These are phyloP conservation scores for Thozetella sp. DNA, from an alignment of 495 filamentous ascomycete genomes.

Conservation along the genomic window DNA sequence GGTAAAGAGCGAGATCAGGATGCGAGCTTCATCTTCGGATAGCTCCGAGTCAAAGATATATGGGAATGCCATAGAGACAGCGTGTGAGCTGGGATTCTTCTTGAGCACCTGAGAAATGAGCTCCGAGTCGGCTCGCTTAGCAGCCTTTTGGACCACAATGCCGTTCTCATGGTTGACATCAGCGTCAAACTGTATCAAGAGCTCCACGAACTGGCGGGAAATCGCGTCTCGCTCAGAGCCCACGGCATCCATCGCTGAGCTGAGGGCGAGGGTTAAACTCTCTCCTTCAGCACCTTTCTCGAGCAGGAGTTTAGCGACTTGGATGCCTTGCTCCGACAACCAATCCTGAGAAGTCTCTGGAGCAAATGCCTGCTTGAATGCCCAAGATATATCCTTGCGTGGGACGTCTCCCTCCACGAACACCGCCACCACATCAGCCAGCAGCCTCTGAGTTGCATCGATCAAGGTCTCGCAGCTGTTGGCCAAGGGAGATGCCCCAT, in stretches of 20 bases:
- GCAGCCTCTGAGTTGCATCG: constrained; percentile 33
- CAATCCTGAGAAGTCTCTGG: constrained; percentile 27
- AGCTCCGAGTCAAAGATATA: constrained; percentile 37
- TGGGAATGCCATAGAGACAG: constrained; percentile 43
- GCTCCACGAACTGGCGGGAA: constrained; percentile 30
- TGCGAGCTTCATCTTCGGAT: constrained; percentile 33
- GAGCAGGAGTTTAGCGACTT: constrained; percentile 37
- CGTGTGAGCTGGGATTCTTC: constrained; percentile 33
- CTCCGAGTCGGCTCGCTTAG: constrained; percentile 33
- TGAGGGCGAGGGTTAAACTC: constrained; percentile 34
- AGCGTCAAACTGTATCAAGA: constrained; percentile 33
- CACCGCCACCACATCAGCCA: constrained; percentile 30
- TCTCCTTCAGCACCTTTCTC: constrained; percentile 41
- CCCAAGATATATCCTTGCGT: constrained; percentile 34
- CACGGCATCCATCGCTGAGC: constrained; percentile 30
- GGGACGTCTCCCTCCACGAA: constrained; percentile 34
- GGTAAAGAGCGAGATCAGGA: constrained; percentile 38
- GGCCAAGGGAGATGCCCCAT: constrained; percentile 39
- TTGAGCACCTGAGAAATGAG: constrained; percentile 36
- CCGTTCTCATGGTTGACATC: constrained; percentile 43
- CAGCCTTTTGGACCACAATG: constrained; percentile 39
- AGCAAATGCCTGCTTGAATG: constrained; percentile 37
- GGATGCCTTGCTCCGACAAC: constrained; percentile 36
- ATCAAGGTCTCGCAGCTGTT: constrained; percentile 46
- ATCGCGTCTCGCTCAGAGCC: constrained; percentile 27